These are phyloP conservation scores for Entelexis paramagnoliae DNA, from an alignment of 1,139 yeast genomes.

Conservation along the genomic window DNA sequence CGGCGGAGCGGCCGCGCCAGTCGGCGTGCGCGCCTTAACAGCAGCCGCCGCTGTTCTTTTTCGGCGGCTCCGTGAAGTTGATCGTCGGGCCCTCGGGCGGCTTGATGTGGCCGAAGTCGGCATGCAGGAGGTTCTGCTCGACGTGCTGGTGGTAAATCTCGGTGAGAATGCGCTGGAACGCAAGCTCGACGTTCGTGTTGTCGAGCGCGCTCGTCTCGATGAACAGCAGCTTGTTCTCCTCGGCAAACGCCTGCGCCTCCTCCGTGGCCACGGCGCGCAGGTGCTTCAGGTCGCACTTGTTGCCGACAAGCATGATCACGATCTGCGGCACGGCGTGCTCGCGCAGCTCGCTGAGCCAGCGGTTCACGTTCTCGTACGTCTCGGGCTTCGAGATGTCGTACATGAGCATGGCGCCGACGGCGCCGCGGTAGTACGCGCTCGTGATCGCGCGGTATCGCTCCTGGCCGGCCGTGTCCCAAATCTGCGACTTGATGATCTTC, in stretches of 20 bases:
- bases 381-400: constrained; percentile 92
- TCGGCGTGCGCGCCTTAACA: constrained; percentile 26
- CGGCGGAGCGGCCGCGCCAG: too few species aligned
- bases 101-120: constrained; percentile 42
- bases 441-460: constrained; percentile 97
- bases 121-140: constrained; percentile 35
- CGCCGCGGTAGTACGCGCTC: constrained; percentile 94
- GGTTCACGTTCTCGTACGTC: constrained; percentile 82
- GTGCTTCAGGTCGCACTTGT: constrained; percentile 92
- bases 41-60: constrained; percentile 58
- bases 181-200: constrained; percentile 87
- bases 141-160: constrained; percentile 84
- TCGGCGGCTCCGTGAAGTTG: constrained; percentile 84
- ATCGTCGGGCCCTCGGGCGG: constrained; percentile 72
- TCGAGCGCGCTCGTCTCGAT: constrained; percentile 97
- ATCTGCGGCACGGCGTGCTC: constrained; percentile 97
- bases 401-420: constrained; percentile 92
- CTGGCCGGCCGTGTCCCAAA: constrained; percentile 99
- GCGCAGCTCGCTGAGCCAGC: constrained; percentile 91
- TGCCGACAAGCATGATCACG: constrained; percentile 91
- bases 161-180: constrained; percentile 84
- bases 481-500: constrained; percentile 91
- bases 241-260: constrained; percentile 89
- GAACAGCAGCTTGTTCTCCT: constrained; percentile 81
- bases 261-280: constrained; percentile 95